Conservation (phyloP, 2,329 filamentous ascomycete species). For the Metarhizium guizhouense region DNA sequence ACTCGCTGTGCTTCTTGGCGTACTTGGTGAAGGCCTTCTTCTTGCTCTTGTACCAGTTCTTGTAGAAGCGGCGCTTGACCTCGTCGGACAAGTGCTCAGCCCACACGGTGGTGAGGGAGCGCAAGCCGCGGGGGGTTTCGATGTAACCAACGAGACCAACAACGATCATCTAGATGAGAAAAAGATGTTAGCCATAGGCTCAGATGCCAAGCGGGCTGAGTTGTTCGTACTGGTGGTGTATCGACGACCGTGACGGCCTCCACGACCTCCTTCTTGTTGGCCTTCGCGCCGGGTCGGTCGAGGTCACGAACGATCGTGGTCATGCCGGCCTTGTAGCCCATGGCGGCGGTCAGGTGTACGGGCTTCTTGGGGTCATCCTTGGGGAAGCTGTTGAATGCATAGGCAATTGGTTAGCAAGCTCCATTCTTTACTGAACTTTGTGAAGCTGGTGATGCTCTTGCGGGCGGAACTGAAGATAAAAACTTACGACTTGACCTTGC, state of each 20-base stretch:
- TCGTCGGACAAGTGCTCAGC: slow-evolving; percentile 98
- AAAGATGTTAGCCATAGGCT: slow-evolving; percentile 63
- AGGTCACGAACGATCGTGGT: slow-evolving; percentile 98
- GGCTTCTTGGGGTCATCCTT: slow-evolving; percentile 99
- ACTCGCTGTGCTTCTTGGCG: slow-evolving; percentile 99
- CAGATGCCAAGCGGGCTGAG: slow-evolving; percentile 69
- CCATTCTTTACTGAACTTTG: too few species aligned
- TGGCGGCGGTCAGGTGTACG: slow-evolving; percentile 93
- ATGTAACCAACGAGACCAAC: slow-evolving; percentile 99
- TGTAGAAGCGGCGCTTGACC: slow-evolving; percentile 99
- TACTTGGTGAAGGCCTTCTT: slow-evolving; percentile 99
- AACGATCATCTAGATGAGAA: slow-evolving; percentile 79
- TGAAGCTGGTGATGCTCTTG: neutral
- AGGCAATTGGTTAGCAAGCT: neutral
- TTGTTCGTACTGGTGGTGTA: slow-evolving; percentile 91
- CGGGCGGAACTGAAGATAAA: neutral
- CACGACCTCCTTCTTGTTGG: slow-evolving; percentile 98
- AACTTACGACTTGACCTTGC: slow-evolving; percentile 96
- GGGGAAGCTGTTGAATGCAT: slow-evolving; percentile 65
- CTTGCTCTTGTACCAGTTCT: slow-evolving; percentile 99
- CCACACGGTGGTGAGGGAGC: slow-evolving; percentile 99
- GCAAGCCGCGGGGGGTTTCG: slow-evolving; percentile 98
- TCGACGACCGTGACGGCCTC: slow-evolving; percentile 83
- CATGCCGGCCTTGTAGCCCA: slow-evolving; percentile 99
- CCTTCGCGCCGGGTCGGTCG: slow-evolving; percentile 97